Percentiles rank a stretch among this genome's conserved stretches.
Evolutionary conservation across 139 green algal genomes (phyloP).

Genomic region (Desmodesmus armatus): DNA sequence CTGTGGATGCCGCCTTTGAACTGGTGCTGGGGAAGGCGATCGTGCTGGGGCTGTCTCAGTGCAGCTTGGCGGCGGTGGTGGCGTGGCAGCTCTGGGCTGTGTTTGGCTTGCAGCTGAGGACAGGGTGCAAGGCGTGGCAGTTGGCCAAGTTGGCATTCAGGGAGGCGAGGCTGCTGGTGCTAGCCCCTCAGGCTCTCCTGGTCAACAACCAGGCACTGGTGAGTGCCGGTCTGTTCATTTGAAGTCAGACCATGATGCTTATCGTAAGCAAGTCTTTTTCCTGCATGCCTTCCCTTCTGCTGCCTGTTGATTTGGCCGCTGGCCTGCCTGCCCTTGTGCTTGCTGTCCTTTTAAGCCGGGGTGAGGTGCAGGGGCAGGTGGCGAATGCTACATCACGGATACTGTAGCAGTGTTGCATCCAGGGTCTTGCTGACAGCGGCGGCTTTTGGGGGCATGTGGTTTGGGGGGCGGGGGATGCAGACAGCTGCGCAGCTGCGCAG

Average conservation of each 20-base stretch:
- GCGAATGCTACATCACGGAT: no score
- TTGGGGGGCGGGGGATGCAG: neutral
- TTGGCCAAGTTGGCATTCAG: neutral
- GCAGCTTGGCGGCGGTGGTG: neutral
- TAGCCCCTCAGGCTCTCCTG: slow-evolving; percentile 2
- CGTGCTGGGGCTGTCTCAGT: neutral
- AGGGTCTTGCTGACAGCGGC: no score
- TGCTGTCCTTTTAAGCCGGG: no score
- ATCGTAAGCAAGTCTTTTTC: no score
- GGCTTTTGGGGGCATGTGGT: no score
- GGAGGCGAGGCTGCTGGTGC: slow-evolving; percentile 4
- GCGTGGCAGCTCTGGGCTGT: neutral
- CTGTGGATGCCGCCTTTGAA: neutral
- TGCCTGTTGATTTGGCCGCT: no score
- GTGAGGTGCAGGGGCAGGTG: neutral
- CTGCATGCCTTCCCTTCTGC: no score
- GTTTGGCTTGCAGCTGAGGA: neutral
- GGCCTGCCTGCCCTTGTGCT: no score
- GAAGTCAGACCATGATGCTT: neutral
- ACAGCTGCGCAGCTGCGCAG: neutral
- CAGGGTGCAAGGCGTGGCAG: neutral
- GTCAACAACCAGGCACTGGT: neutral
- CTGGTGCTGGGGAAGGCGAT: neutral
- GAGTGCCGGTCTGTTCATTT: neutral
- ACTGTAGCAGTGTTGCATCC: no score